Conservation (phyloP, 768 basidiomycete species). For the Auricularia auricula-judae region DNA sequence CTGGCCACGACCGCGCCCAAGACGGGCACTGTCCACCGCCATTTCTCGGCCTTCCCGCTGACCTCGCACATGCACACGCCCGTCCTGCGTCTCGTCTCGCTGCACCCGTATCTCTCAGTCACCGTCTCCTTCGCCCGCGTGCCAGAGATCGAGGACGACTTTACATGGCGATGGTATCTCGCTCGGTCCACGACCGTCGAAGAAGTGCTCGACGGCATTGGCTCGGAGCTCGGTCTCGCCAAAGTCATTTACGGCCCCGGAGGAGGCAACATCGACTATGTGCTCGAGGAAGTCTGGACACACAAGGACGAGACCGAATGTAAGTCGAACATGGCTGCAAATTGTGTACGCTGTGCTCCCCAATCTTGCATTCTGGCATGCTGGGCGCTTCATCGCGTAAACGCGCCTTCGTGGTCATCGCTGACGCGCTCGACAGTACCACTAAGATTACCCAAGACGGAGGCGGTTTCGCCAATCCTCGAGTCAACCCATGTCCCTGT, state of each 20-base stretch:
- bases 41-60: conserved; percentile 61
- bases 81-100: conserved; percentile 57
- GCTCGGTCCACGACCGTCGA: conserved; percentile 43
- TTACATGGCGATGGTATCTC: conserved; percentile 54
- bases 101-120: conserved; percentile 48
- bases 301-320: conserved; percentile 38
- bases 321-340: conserved; percentile 21
- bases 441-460: conserved; percentile 3
- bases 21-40: conserved; percentile 27
- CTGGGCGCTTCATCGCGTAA: too few relatives aligned
- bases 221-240: conserved; percentile 60
- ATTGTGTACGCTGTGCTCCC: too few relatives aligned
- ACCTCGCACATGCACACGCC: conserved; percentile 60
- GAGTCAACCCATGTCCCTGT: neutral
- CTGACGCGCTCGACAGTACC: neutral
- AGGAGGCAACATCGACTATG: conserved; percentile 59
- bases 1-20: conserved; percentile 27
- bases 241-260: conserved; percentile 56
- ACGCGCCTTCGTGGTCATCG: neutral
- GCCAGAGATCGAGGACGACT: conserved; percentile 69
- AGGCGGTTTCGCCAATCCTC: conserved; percentile 5
- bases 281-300: conserved; percentile 57
- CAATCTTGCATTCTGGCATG: too few relatives aligned
- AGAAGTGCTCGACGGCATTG: conserved; percentile 40
- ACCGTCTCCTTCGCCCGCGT: conserved; percentile 50